A percentile compares a stretch with the other conserved stretches of the same genome.
phyloP scores from a whole-genome alignment of 129 eudicot genomes.

The Flaveria linearis region DNA sequence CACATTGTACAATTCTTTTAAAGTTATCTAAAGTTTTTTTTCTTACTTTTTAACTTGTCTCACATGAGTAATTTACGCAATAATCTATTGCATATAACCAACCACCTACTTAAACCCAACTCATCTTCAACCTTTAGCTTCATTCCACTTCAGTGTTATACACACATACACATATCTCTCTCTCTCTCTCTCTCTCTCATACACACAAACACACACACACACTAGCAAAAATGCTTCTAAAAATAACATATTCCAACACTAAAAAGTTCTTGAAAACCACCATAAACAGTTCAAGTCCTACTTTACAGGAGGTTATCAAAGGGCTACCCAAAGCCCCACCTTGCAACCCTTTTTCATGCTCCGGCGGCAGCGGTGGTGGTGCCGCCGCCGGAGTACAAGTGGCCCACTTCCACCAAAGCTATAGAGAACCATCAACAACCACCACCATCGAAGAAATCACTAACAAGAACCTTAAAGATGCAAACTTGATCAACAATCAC shows the following conservation, averaged over 20 bases:
- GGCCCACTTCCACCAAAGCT: constrained; percentile 25
- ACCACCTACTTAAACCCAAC: constrained; percentile 33
- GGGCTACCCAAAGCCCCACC: constrained; percentile 57
- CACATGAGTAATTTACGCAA: neutral
- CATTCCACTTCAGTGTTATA: constrained; percentile 9
- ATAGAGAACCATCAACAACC: constrained; percentile 26
- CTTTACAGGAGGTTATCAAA: constrained; percentile 48
- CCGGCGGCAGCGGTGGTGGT: neutral
- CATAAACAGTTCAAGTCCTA: constrained; percentile 46
- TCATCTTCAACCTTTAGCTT: constrained; percentile 24
- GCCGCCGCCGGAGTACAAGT: neutral
- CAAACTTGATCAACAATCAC: constrained; percentile 24
- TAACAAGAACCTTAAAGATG: neutral
- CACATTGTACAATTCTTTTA: no score
- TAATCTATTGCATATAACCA: constrained; percentile 3
- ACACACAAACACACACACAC: neutral
- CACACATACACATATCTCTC: neutral
- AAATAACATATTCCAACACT: constrained; percentile 45
- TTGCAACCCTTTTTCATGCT: constrained; percentile 46
- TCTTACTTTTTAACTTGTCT: no score
- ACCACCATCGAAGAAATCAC: constrained; percentile 8
- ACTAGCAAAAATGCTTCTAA: constrained; percentile 41
- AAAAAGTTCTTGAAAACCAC: constrained; percentile 55
- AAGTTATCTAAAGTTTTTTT: no score
- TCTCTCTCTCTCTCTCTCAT: no score